Evolutionary conservation across 164 flowering plant genomes (phyloP).

Genomic region (Stephania yunnanensis): DNA sequence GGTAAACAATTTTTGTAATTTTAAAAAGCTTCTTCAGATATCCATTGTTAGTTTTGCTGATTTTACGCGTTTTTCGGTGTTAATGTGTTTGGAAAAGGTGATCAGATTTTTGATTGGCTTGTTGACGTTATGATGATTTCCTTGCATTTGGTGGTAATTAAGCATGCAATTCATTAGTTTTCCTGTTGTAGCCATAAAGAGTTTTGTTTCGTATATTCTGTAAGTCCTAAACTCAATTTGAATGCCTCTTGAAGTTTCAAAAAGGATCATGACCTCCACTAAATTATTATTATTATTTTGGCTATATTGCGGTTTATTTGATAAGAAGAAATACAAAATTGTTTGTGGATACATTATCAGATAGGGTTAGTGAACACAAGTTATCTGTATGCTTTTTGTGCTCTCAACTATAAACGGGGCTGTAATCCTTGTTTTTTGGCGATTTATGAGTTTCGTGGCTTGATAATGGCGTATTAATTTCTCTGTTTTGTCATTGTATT

Average conservation of each 20-base stretch:
- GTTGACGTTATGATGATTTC: not conserved
- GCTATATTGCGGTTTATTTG: no score
- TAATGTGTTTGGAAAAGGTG: not conserved
- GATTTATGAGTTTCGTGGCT: no score
- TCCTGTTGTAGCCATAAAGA: not conserved
- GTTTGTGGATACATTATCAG: no score
- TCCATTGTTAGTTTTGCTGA: not conserved
- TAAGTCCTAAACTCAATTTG: not conserved
- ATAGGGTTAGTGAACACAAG: no score
- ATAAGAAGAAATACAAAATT: no score
- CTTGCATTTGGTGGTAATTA: not conserved
- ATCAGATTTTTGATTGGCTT: not conserved
- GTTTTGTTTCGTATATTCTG: not conserved
- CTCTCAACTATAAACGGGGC: no score
- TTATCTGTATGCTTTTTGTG: no score
- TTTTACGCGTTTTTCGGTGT: not conserved
- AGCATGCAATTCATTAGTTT: not conserved
- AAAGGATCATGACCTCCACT: no score
- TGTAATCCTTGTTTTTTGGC: no score
- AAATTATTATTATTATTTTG: no score
- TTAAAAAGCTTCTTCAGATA: not conserved
- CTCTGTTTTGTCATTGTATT: not conserved
- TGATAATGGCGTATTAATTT: no score
- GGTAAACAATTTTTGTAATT: slow-evolving; percentile 26
- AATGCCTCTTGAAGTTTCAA: not conserved